Evolutionary conservation across 2,329 filamentous ascomycete genomes (phyloP).

Genomic region (Dryadomyces quercus-mongolicae): DNA sequence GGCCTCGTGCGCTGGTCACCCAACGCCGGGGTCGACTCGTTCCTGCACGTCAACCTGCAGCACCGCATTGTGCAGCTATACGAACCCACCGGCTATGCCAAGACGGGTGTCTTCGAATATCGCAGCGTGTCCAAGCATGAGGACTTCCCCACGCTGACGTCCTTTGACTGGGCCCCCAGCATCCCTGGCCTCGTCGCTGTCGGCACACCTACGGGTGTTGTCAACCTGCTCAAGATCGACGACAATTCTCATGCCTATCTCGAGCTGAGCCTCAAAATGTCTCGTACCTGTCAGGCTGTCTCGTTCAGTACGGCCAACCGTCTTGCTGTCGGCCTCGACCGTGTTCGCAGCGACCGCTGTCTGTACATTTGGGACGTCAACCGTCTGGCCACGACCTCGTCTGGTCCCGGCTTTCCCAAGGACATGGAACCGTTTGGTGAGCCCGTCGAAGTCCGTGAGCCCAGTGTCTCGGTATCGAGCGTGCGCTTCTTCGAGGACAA

Average conservation of each 20-base stretch:
- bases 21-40: constrained; percentile 43
- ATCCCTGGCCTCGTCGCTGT: constrained; percentile 58
- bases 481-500: constrained; percentile 72
- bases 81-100: constrained; percentile 47
- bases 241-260: constrained; percentile 53
- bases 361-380: constrained; percentile 75
- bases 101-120: constrained; percentile 44
- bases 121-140: constrained; percentile 45
- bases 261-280: constrained; percentile 60
- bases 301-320: constrained; percentile 63
- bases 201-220: constrained; percentile 62
- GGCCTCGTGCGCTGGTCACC: constrained; percentile 57
- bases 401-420: constrained; percentile 31
- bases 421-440: constrained; percentile 38
- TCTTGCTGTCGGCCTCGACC: constrained; percentile 67
- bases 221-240: constrained; percentile 62
- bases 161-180: constrained; percentile 54
- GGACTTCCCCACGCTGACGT: constrained; percentile 50
- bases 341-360: constrained; percentile 70
- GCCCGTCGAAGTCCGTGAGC: constrained; percentile 47
- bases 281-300: constrained; percentile 69
- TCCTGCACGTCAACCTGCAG: constrained; percentile 53
- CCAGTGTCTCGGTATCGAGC: constrained; percentile 65
- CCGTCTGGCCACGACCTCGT: constrained; percentile 27
- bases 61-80: constrained; percentile 52